Evolutionary conservation across 768 basidiomycete genomes (phyloP).

Genomic region (Ramaria sp.): DNA sequence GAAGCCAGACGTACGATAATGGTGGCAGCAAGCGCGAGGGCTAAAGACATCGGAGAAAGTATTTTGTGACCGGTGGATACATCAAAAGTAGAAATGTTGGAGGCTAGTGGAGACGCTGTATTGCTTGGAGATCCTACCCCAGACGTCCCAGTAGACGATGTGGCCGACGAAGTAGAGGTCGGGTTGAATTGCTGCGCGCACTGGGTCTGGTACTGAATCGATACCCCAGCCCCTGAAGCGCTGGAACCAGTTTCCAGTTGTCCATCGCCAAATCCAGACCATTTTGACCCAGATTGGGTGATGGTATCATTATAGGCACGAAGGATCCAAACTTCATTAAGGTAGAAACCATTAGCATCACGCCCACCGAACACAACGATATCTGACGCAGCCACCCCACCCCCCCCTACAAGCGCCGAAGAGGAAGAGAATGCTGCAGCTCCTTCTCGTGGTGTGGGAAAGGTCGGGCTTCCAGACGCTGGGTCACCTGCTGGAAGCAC

Average conservation of each 20-base stretch:
- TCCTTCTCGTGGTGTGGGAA: slow-evolving; percentile 62
- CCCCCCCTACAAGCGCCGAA: slow-evolving; percentile 43
- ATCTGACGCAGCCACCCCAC: slow-evolving; percentile 42
- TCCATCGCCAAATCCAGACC: slow-evolving; percentile 60
- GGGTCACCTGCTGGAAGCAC: slow-evolving; percentile 72
- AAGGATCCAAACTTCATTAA: slow-evolving; percentile 71
- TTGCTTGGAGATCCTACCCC: background rate
- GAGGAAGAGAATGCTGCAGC: slow-evolving; percentile 50
- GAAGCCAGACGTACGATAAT: slow-evolving; percentile 31
- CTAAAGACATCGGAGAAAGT: slow-evolving; percentile 37
- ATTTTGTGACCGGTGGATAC: slow-evolving; percentile 37
- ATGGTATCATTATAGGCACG: slow-evolving; percentile 58
- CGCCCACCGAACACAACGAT: slow-evolving; percentile 72
- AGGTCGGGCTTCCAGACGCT: slow-evolving; percentile 33
- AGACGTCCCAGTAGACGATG: background rate
- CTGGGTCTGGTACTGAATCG: slow-evolving; percentile 41
- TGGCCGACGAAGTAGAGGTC: slow-evolving; percentile 12
- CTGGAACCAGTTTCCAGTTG: slow-evolving; percentile 47
- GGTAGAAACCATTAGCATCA: slow-evolving; percentile 51
- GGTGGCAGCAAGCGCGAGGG: slow-evolving; percentile 30
- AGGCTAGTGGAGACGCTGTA: slow-evolving; percentile 20
- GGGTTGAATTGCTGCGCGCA: slow-evolving; percentile 37
- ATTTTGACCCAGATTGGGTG: slow-evolving; percentile 40
- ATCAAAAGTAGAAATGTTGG: slow-evolving; percentile 20
- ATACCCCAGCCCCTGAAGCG: slow-evolving; percentile 61